Base-by-base conservation (phyloP, 805 yeast species). In the Ogataea methylovora region DNA sequence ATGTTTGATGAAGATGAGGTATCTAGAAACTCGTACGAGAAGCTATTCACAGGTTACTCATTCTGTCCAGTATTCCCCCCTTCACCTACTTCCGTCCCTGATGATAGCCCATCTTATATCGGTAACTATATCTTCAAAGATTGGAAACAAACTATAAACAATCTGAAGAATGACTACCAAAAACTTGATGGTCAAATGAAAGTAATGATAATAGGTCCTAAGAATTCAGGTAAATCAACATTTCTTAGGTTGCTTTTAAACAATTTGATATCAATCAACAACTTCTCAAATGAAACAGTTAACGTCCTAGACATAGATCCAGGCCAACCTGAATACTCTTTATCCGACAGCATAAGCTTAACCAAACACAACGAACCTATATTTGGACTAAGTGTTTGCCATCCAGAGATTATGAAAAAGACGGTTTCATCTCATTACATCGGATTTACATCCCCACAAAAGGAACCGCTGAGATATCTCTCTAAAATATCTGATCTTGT, bases 141-240 rank as follows among this genome's bases (percentile, higher is more conserved):
- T 14, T 60, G 65, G 65, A 39, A 36, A 17, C 17, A 27, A 8
- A 31, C 38, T 3, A 30, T 55, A 8, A 40, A 39, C 13, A 19
- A 27, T 2, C 11, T 26, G 34, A 24, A 22, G 19, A 14, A 33
- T 8, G 33, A 33, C 14, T 11, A 23, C 2, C 32, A 38, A 7
- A 14, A 18, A 3, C n/a, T 28, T 3, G 25, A 30, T 12, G 29
- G 33, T 15, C 31, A 33, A n/a, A 33, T 38, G 21, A 46, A 42
- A 29, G 52, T 69, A 1, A 54, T 76, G 34, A 55, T 77, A 0
- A 61, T 75, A 16, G 88, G 88, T 0, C 67, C 77, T 27, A 86
- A 84, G 49, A 82, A 81, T 41, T 69, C 85, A 1, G 97, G 97
- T 1, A 87, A 87, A 49, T 81, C 95, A 1, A 80, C 94, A 0